Evolutionary conservation across 768 basidiomycete genomes (phyloP), one percentile per base, ranked within the genome.

Genomic region (Hygrocybe coccinea): DNA sequence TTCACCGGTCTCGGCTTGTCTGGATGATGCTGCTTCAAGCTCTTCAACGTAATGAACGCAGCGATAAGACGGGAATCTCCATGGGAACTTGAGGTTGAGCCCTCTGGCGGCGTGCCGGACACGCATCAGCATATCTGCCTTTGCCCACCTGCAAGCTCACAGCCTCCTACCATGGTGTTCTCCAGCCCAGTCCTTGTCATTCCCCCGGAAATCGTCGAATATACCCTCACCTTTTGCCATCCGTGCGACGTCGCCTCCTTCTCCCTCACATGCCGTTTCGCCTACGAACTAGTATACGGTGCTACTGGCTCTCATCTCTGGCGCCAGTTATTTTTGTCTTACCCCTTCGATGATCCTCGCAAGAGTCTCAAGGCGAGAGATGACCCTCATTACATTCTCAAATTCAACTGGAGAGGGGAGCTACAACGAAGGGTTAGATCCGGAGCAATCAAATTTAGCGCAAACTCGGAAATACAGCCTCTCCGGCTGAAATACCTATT

Each of bases 331-430:
- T 88, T 85, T 67, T 77, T 86, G 37, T 54, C 69, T 21, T 64
- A 70, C 46, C 76, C 79, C 5, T 89, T 87, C 66, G 89, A 90
- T 64, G 80, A 86, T 62, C 85, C 85, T n/a, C 73, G 80, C 55
- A 65, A 39, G 63, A 70, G n/a, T 34, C 56, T 49, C 57, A 59
- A 19, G 48, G 57, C 39, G 50, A 24, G 36, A 21, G 14, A 50
- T 24, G 36, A 39, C 25, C 25, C 21, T 19, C 38, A 14, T 19
- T 22, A 14, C 33, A 29, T 36, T 37, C 22, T 19, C 19, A 15
- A 39, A 12, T 47, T 63, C 52, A 54, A 73, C 55, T 74, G 73
- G 70, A 69, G 67, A 62, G 58, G 58, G 15, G 67, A 75, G 59
- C 68, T 81, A 25, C 72, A 72, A 49, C 63, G 61, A 19, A 70